Percentiles rank a stretch among this genome's conserved stretches.
phyloP scores from a whole-genome alignment of 73 alveolate genomes.

The Paramecium sexaurelia region DNA sequence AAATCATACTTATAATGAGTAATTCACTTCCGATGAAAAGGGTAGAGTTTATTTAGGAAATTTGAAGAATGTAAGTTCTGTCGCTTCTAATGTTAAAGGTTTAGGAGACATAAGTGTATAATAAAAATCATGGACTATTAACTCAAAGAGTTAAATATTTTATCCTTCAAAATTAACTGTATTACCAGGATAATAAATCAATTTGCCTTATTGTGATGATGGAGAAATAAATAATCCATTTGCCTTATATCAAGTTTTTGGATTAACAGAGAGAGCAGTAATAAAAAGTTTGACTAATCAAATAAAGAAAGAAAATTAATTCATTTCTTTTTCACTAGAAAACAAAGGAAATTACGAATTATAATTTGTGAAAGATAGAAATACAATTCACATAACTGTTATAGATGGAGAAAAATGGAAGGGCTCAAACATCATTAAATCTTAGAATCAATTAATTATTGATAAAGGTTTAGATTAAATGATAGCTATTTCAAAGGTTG shows the following conservation, averaged over 20 bases:
- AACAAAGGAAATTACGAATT: not conserved
- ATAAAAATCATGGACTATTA: not conserved
- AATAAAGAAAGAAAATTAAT: not conserved
- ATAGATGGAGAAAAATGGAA: slow-evolving; percentile 3
- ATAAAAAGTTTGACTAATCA: not conserved
- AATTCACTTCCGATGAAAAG: not conserved
- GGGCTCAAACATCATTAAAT: not conserved
- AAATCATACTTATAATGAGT: not conserved
- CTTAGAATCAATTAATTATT: not conserved
- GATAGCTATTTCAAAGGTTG: not conserved
- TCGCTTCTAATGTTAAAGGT: not conserved
- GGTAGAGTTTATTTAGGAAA: not conserved
- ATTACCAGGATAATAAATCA: not conserved
- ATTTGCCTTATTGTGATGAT: not conserved
- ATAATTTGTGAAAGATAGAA: not conserved
- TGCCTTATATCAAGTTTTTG: not conserved
- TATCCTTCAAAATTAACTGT: not conserved
- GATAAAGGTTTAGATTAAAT: not conserved
- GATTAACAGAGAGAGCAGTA: not conserved
- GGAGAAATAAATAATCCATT: not conserved
- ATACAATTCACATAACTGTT: not conserved
- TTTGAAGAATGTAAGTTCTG: not conserved
- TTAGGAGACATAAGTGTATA: not conserved
- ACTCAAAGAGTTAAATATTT: not conserved
- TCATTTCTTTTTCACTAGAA: not conserved